Percentiles rank a stretch among this genome's conserved stretches.
Conservation (phyloP, 176 grass and related monocot species). For the Carex pumila region DNA sequence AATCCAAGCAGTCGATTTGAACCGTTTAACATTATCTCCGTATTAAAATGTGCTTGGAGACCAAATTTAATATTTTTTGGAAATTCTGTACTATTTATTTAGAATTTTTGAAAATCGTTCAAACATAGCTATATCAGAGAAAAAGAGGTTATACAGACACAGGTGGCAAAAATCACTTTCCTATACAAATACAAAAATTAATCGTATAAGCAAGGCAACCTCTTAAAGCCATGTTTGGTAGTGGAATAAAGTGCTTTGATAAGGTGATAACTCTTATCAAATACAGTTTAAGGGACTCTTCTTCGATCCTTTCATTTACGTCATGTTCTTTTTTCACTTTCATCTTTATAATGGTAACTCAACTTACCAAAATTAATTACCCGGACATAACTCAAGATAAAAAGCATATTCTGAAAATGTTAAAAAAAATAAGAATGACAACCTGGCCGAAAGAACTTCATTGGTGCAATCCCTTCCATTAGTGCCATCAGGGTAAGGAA, state of each 20-base stretch:
- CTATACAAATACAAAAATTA: not conserved
- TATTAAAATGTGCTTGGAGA: no score
- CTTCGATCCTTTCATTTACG: not conserved
- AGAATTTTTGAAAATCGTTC: no score
- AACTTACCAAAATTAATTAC: not conserved
- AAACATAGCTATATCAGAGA: not conserved
- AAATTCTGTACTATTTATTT: no score
- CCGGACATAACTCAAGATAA: not conserved
- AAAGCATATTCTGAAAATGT: not conserved
- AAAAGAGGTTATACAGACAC: not conserved
- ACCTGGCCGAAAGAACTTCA: constrained; percentile 25
- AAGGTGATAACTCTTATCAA: not conserved
- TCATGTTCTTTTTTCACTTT: not conserved
- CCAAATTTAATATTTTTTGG: no score
- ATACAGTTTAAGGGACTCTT: not conserved
- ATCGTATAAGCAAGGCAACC: not conserved
- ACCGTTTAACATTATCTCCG: no score
- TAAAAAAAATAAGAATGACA: not conserved
- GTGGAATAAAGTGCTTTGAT: not conserved
- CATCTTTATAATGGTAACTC: not conserved
- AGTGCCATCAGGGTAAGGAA: constrained; percentile 13
- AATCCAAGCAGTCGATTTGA: no score
- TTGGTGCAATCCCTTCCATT: constrained; percentile 4
- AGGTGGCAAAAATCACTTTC: not conserved
- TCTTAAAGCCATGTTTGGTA: not conserved